phyloP scores from a whole-genome alignment of 2,329 filamentous ascomycete species.

The Drechslera avenae region DNA sequence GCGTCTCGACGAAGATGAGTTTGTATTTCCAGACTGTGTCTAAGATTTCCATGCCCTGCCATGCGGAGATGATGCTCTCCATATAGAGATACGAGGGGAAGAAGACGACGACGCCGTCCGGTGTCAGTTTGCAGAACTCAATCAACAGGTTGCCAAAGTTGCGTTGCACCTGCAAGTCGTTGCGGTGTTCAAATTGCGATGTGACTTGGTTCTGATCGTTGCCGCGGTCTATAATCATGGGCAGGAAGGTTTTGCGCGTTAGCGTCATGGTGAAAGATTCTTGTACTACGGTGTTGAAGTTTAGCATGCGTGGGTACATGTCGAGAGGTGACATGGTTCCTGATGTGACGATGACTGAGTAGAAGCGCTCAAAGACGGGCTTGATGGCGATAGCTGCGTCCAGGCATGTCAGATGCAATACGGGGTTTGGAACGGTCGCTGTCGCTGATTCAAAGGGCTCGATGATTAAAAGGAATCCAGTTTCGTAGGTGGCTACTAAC shows the following conservation, averaged over 20 bases:
- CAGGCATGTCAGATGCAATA: slow-evolving; percentile 95
- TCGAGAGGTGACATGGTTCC: slow-evolving; percentile 96
- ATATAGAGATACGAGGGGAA: slow-evolving; percentile 99
- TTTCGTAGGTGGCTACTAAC: slow-evolving; percentile 93
- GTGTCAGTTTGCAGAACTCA: slow-evolving; percentile 94
- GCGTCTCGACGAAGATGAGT: slow-evolving; percentile 95
- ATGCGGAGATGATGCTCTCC: slow-evolving; percentile 99
- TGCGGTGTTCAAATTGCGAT: slow-evolving; percentile 91
- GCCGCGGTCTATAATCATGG: slow-evolving; percentile 95
- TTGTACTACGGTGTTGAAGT: slow-evolving; percentile 88
- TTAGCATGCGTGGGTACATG: slow-evolving; percentile 99
- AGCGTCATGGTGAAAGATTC: slow-evolving; percentile 98
- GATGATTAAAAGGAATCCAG: slow-evolving; percentile 92
- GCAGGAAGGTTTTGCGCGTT: slow-evolving; percentile 90
- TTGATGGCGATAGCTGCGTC: slow-evolving; percentile 98
- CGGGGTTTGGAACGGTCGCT: slow-evolving; percentile 91
- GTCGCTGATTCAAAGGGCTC: slow-evolving; percentile 96
- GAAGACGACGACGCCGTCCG: slow-evolving; percentile 98
- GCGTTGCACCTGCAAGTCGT: slow-evolving; percentile 93
- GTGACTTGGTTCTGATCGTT: slow-evolving; percentile 93
- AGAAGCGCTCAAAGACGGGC: slow-evolving; percentile 95
- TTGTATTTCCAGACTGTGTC: slow-evolving; percentile 99
- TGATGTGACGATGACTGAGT: slow-evolving; percentile 97
- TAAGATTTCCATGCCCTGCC: slow-evolving; percentile 97
- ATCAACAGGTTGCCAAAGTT: slow-evolving; percentile 94